Evolutionary conservation across 1,284 basidiomycete species (phyloP).

Genomic region (Cutaneotrichosporon dermatis): DNA sequence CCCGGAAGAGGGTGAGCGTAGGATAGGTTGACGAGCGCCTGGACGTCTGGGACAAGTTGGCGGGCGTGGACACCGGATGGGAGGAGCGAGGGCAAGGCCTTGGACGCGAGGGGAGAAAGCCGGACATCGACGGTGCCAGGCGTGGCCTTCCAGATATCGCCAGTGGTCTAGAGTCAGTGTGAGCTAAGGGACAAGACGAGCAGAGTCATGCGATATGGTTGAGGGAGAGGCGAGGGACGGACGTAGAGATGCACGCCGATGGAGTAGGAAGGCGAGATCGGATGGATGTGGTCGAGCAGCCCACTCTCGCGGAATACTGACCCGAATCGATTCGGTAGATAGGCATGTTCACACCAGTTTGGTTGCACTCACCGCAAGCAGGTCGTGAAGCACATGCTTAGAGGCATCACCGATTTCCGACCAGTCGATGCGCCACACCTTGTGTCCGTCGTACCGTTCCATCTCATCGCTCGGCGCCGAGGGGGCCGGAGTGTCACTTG

Average conservation of each 20-base stretch:
- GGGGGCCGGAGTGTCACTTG: too few relatives aligned
- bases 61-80: neutral
- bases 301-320: too few relatives aligned
- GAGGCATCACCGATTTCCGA: neutral
- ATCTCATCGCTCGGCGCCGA: neutral
- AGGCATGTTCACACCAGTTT: too few relatives aligned
- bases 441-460: conserved; percentile 30
- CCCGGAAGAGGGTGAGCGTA: neutral
- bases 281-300: too few relatives aligned
- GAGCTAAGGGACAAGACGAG: too few relatives aligned
- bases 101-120: conserved; percentile 13
- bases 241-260: too few relatives aligned
- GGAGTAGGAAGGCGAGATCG: too few relatives aligned
- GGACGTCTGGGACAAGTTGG: conserved; percentile 34
- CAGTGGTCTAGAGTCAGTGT: neutral
- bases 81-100: conserved; percentile 10
- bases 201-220: too few relatives aligned
- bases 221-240: too few relatives aligned
- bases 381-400: conserved; percentile 16
- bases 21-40: conserved; percentile 28
- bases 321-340: too few relatives aligned
- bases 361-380: conserved; percentile 25
- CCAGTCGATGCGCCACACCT: conserved; percentile 36
- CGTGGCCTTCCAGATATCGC: conserved; percentile 44
- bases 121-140: conserved; percentile 32